Conservation (phyloP, 345 rosid genomes). For the Salix brachista region DNA sequence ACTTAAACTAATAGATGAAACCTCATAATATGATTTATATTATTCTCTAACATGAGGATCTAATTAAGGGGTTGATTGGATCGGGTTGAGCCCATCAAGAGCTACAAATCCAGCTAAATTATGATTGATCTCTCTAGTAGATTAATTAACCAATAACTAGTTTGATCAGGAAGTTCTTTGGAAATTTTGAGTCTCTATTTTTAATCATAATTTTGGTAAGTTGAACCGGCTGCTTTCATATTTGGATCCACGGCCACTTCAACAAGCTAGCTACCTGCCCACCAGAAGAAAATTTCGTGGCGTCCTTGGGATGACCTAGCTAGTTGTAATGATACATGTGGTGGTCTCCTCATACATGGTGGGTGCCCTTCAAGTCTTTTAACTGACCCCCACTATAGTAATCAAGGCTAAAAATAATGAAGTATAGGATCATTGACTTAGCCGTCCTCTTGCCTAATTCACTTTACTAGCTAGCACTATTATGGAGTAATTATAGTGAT, state of each 20-base stretch:
- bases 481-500: conserved; percentile 26
- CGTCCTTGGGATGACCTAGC: not conserved
- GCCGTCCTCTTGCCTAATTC: conserved; percentile 21
- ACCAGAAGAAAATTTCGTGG: not conserved
- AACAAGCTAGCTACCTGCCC: not conserved
- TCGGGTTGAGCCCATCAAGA: not conserved
- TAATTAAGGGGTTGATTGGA: not conserved
- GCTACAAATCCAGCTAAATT: not conserved
- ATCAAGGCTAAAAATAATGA: conserved; percentile 13
- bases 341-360: not conserved
- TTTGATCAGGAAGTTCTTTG: not conserved
- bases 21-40: too few relatives aligned
- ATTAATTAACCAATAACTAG: not conserved
- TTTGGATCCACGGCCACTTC: not conserved
- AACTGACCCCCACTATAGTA: conserved; percentile 18
- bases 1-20: too few relatives aligned
- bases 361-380: not conserved
- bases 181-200: not conserved
- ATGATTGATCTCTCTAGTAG: not conserved
- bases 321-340: not conserved
- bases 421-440: conserved; percentile 27
- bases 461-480: conserved; percentile 5
- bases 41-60: not conserved
- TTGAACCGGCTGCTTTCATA: not conserved
- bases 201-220: not conserved